These are phyloP conservation scores for Beauveria scarabaeidicola DNA, from an alignment of 2,329 filamentous ascomycete species.

Conservation along the genomic window DNA sequence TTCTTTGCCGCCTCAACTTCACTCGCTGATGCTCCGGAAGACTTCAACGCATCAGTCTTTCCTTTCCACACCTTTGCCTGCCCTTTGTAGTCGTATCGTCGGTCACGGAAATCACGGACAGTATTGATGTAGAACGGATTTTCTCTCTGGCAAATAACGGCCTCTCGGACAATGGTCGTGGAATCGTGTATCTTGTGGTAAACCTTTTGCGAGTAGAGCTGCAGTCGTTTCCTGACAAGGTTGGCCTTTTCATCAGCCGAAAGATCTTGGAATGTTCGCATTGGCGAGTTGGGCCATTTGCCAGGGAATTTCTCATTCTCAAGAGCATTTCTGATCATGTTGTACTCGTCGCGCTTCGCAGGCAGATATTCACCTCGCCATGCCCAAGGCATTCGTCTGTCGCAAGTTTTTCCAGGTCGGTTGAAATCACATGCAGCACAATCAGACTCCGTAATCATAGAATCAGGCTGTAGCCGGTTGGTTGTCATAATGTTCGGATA, in stretches of 20 bases:
- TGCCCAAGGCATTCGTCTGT: constrained; percentile 88
- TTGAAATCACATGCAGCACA: constrained; percentile 99
- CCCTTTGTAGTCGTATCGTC: constrained; percentile 96
- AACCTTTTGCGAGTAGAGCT: constrained; percentile 94
- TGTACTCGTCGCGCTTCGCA: constrained; percentile 95
- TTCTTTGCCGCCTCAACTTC: constrained; percentile 96
- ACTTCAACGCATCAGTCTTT: constrained; percentile 81
- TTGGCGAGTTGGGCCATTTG: constrained; percentile 60
- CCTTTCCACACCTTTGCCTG: constrained; percentile 98
- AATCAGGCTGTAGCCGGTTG: constrained; percentile 92
- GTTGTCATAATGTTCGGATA: constrained; percentile 99
- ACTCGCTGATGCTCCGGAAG: constrained; percentile 61
- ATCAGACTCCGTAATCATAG: constrained; percentile 95
- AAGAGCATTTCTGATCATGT: constrained; percentile 90
- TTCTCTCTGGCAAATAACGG: constrained; percentile 95
- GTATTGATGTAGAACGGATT: constrained; percentile 98
- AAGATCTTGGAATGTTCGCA: constrained; percentile 72
- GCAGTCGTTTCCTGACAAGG: constrained; percentile 76
- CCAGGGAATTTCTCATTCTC: constrained; percentile 91
- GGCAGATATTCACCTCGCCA: constrained; percentile 98
- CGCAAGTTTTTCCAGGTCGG: constrained; percentile 91
- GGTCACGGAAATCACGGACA: constrained; percentile 90
- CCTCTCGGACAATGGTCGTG: constrained; percentile 85
- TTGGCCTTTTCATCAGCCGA: constrained; percentile 71
- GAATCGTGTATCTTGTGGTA: constrained; percentile 98